Evolutionary conservation across 176 grass and related monocot genomes (phyloP).

Genomic region (Canna indica): DNA sequence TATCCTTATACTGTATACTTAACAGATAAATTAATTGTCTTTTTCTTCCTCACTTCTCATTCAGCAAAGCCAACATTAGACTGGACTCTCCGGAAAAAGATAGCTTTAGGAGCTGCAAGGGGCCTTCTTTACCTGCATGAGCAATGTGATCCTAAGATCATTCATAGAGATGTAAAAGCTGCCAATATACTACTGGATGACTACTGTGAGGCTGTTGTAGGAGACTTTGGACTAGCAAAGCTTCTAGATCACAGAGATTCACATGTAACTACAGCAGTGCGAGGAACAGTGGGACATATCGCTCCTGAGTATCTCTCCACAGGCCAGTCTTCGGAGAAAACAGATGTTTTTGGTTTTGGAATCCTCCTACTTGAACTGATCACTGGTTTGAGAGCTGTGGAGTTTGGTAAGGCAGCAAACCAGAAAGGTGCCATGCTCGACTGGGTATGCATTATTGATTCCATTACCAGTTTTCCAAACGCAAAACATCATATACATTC

Average conservation of each 20-base stretch:
- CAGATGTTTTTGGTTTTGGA: conserved; percentile 15
- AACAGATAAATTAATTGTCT: background rate
- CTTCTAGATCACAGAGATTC: conserved; percentile 10
- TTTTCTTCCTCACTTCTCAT: background rate
- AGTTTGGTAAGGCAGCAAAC: conserved; percentile 17
- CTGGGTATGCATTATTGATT: background rate
- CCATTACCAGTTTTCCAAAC: background rate
- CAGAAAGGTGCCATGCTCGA: conserved; percentile 20
- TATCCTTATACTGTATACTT: background rate
- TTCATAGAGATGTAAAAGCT: conserved; percentile 15
- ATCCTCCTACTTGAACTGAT: conserved; percentile 15
- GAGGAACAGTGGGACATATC: conserved; percentile 13
- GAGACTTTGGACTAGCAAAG: conserved; percentile 13
- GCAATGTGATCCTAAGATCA: conserved; percentile 17
- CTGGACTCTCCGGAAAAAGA: conserved; percentile 6
- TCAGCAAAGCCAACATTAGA: conserved; percentile 11
- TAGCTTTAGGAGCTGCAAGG: conserved; percentile 18
- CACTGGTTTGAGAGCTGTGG: conserved; percentile 3
- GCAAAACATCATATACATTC: background rate
- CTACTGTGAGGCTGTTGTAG: background rate
- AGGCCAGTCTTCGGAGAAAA: conserved; percentile 10
- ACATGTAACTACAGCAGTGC: conserved; percentile 11
- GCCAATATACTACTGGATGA: conserved; percentile 14
- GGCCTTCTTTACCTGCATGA: conserved; percentile 18
- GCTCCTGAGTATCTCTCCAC: conserved; percentile 13